Conservation (phyloP, 148 eudicot genomes). For the Rhododendron griersonianum region DNA sequence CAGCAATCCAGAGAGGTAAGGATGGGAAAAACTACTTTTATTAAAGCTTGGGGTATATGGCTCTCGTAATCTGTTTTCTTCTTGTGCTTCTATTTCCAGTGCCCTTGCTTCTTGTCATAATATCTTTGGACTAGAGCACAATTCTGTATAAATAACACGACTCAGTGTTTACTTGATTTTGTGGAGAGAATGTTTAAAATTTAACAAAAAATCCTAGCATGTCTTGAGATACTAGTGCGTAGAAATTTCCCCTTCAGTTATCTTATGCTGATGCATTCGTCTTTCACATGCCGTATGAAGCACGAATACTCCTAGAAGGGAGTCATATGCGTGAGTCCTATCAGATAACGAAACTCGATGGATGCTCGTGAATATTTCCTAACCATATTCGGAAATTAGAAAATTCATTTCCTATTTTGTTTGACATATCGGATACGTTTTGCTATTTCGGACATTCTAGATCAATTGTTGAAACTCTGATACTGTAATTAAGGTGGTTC, state of each 20-base stretch:
- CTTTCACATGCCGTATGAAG: background rate
- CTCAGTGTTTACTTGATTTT: background rate
- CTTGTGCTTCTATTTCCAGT: background rate
- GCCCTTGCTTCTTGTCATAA: background rate
- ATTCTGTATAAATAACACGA: background rate
- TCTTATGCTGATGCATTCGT: constrained; percentile 1
- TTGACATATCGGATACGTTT: background rate
- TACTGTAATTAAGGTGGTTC: background rate
- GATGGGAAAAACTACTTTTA: constrained; percentile 3
- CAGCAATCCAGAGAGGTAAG: constrained; percentile 63
- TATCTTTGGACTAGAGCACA: background rate
- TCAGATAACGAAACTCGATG: background rate
- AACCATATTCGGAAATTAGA: background rate
- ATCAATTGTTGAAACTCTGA: background rate
- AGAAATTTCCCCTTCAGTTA: background rate
- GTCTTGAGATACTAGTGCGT: background rate
- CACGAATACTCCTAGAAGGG: background rate
- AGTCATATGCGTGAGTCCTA: background rate
- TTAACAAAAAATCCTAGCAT: too few relatives aligned
- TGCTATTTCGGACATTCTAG: background rate
- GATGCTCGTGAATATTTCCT: background rate
- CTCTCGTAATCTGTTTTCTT: too few relatives aligned
- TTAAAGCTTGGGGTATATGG: background rate
- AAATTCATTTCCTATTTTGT: background rate
- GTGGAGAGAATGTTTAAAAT: background rate